Evolutionary conservation across 495 filamentous ascomycete genomes (phyloP).

Genomic region (Penicillium ochrochloron): DNA sequence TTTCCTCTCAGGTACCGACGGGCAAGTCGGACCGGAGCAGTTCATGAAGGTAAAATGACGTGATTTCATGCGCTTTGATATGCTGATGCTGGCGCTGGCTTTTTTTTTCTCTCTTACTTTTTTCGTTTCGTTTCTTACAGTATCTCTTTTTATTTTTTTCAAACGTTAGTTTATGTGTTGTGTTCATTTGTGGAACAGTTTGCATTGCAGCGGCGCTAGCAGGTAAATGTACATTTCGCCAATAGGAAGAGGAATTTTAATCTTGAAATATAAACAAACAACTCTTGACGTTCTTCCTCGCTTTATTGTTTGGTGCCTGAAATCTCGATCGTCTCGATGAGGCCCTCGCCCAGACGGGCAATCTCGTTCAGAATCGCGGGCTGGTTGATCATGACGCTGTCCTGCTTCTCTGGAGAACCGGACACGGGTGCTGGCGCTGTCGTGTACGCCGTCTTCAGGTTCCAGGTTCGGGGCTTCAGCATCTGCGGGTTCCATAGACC

Average conservation of each 20-base stretch:
- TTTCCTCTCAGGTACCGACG: slow-evolving; percentile 65
- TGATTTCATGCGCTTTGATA: slow-evolving; percentile 28
- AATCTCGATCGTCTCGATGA: slow-evolving; percentile 50
- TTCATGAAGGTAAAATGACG: slow-evolving; percentile 29
- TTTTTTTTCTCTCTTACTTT: background rate
- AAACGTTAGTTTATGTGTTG: background rate
- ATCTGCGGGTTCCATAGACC: slow-evolving; percentile 82
- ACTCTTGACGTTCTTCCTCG: background rate
- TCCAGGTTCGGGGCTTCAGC: slow-evolving; percentile 58
- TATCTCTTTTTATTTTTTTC: background rate
- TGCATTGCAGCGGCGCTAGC: slow-evolving; percentile 48
- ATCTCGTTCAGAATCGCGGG: slow-evolving; percentile 82
- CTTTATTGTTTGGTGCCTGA: slow-evolving; percentile 10
- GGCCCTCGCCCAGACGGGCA: slow-evolving; percentile 47
- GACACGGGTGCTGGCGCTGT: slow-evolving; percentile 55
- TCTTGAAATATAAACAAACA: slow-evolving; percentile 19
- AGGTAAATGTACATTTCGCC: slow-evolving; percentile 35
- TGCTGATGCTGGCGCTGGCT: slow-evolving; percentile 21
- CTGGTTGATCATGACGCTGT: slow-evolving; percentile 68
- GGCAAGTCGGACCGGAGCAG: slow-evolving; percentile 48
- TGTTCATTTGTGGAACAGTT: slow-evolving; percentile 24
- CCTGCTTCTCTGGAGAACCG: slow-evolving; percentile 26
- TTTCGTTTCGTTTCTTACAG: background rate
- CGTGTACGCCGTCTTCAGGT: slow-evolving; percentile 69
- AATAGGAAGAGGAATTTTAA: slow-evolving; percentile 16